These are phyloP conservation scores for Chondrus crispus DNA, from an alignment of 23 red algal genomes.

Conservation along the genomic window DNA sequence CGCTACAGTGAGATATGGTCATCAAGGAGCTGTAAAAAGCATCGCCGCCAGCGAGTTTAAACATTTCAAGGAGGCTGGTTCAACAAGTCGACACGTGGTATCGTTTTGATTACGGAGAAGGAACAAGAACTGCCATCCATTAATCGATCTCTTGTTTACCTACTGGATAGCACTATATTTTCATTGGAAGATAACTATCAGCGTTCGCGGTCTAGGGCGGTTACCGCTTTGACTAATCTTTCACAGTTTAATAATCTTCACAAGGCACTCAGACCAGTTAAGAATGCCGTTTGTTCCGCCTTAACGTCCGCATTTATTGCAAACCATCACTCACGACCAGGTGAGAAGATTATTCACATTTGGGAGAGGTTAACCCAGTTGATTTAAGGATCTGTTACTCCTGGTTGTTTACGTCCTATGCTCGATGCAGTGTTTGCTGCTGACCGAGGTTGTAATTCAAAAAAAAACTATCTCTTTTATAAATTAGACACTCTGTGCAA, in stretches of 20 bases:
- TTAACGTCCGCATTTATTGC: slow-evolving; percentile 8
- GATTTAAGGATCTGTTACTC: not conserved
- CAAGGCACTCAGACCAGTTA: not conserved
- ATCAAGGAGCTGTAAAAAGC: not conserved
- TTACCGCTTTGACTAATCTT: slow-evolving; percentile 17
- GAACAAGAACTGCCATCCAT: slow-evolving; percentile 8
- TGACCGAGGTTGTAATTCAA: not conserved
- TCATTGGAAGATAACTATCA: not conserved
- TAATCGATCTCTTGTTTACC: not conserved
- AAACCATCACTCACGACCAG: not conserved
- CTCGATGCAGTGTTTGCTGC: not conserved
- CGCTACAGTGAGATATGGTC: slow-evolving; percentile 3
- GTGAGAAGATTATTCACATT: not conserved
- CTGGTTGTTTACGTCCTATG: not conserved
- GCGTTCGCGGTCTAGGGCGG: not conserved
- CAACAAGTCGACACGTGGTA: not conserved
- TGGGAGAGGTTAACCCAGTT: not conserved
- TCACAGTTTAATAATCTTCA: slow-evolving; percentile 11
- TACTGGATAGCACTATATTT: not conserved
- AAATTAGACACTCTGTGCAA: slow-evolving; percentile 1
- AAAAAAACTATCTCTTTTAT: not conserved
- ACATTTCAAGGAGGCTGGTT: not conserved
- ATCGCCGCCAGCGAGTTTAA: not conserved
- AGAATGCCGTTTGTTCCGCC: not conserved
- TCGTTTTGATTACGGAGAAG: not conserved